These are phyloP conservation scores for Rhizodiscina lignyota DNA, from an alignment of 495 filamentous ascomycete species.

Conservation along the genomic window DNA sequence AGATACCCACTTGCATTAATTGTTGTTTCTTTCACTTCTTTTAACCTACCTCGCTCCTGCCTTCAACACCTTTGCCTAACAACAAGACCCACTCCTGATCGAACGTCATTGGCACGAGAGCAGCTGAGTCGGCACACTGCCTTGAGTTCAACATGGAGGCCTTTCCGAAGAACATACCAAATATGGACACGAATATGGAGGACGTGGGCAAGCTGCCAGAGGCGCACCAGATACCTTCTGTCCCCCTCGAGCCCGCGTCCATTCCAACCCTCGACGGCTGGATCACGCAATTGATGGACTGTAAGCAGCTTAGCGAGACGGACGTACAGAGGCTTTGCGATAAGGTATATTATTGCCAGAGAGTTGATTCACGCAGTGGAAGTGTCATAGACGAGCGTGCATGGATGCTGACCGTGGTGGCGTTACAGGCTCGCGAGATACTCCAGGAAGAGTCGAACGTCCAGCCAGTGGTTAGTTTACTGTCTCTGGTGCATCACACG, in stretches of 20 bases:
- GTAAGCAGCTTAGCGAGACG: slow-evolving; percentile 89
- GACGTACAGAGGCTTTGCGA: slow-evolving; percentile 96
- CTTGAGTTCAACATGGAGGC: no score
- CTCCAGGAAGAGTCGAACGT: slow-evolving; percentile 96
- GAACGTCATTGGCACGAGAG: no score
- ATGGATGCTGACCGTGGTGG: slow-evolving; percentile 12
- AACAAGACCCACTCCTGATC: no score
- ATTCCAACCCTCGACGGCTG: slow-evolving; percentile 92
- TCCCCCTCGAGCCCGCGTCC: slow-evolving; percentile 60
- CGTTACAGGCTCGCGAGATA: slow-evolving; percentile 72
- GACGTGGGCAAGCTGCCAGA: slow-evolving; percentile 82
- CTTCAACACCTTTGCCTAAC: no score
- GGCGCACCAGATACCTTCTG: slow-evolving; percentile 55
- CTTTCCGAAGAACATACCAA: no score
- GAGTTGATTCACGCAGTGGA: no score
- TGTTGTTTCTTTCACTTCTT: no score
- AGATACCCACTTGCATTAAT: no score
- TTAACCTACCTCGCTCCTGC: no score
- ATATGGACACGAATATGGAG: slow-evolving; percentile 97
- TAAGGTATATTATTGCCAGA: slow-evolving; percentile 76
- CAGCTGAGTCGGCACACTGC: no score
- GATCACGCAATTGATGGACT: slow-evolving; percentile 97
- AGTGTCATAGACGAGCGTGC: no score
- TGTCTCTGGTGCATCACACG: neutral
- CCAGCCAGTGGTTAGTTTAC: slow-evolving; percentile 78